Conservation (phyloP, 2,329 filamentous ascomycete genomes). For the Coniochaeta sp. region DNA sequence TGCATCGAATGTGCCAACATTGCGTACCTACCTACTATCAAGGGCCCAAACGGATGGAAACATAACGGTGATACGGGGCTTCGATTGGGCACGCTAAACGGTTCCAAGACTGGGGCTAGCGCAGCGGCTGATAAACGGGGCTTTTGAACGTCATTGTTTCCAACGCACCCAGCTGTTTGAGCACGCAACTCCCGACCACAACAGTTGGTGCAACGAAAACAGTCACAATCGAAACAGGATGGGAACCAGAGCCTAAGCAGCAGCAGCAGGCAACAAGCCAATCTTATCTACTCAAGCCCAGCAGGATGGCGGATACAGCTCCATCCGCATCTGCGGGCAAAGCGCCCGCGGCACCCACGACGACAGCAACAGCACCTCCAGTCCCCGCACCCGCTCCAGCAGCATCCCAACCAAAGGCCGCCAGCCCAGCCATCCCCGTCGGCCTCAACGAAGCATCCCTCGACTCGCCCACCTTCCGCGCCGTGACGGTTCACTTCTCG, state of each 20-base stretch:
- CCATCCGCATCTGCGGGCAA: not conserved
- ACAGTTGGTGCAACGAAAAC: not conserved
- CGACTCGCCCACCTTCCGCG: constrained; percentile 93
- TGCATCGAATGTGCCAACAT: too few species aligned
- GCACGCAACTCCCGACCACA: not conserved
- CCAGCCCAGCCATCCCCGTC: constrained; percentile 58
- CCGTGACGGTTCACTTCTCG: constrained; percentile 75
- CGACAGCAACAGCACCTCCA: constrained; percentile 4
- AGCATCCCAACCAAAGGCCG: constrained; percentile 10
- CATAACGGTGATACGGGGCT: too few species aligned
- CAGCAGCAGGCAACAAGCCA: not conserved
- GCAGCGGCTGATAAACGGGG: not conserved
- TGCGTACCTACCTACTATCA: too few species aligned
- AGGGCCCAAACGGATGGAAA: too few species aligned
- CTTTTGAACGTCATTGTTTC: not conserved
- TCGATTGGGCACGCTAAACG: too few species aligned
- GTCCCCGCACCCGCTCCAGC: constrained; percentile 7
- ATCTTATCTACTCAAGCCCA: not conserved
- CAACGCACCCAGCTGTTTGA: not conserved
- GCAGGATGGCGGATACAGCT: not conserved
- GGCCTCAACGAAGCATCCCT: constrained; percentile 89
- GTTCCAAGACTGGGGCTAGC: too few species aligned
- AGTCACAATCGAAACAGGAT: not conserved
- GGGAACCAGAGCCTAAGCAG: not conserved
- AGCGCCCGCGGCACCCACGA: not conserved